These are phyloP conservation scores for Erucastrum elatum DNA, from an alignment of 345 rosid genomes.

Conservation along the genomic window DNA sequence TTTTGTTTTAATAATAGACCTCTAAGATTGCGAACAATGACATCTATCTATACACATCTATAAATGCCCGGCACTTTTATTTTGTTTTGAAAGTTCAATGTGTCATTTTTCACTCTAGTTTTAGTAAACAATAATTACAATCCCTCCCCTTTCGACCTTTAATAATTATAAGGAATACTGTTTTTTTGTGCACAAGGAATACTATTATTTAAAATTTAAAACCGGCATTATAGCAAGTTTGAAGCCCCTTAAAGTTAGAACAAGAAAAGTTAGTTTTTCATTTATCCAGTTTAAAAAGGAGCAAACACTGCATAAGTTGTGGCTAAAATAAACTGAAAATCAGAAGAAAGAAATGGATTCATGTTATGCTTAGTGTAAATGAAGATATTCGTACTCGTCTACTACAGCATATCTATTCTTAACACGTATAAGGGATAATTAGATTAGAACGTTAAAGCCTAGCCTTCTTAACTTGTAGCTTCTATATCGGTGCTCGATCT, in stretches of 20 bases:
- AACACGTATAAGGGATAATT: no score
- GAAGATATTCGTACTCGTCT: not conserved
- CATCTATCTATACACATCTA: slow-evolving; percentile 6
- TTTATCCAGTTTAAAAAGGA: no score
- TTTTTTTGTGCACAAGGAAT: not conserved
- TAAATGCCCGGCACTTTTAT: not conserved
- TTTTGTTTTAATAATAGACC: not conserved
- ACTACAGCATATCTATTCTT: not conserved
- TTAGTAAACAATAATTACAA: slow-evolving; percentile 13
- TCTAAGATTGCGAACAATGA: not conserved
- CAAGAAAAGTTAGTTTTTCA: no score
- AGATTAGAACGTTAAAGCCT: no score
- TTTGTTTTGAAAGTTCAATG: not conserved
- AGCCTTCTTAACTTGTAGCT: no score
- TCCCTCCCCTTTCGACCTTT: not conserved
- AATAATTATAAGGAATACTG: not conserved
- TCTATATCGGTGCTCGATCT: no score
- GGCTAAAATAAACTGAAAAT: not conserved
- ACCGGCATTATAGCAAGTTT: no score
- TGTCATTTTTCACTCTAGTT: slow-evolving; percentile 12
- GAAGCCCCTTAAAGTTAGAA: no score
- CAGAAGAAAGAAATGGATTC: not conserved
- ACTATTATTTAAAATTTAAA: not conserved
- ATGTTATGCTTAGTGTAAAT: not conserved
- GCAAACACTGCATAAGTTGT: not conserved